Conservation (phyloP, 257 asterid species). For the Nyctanthes arbortristis region DNA sequence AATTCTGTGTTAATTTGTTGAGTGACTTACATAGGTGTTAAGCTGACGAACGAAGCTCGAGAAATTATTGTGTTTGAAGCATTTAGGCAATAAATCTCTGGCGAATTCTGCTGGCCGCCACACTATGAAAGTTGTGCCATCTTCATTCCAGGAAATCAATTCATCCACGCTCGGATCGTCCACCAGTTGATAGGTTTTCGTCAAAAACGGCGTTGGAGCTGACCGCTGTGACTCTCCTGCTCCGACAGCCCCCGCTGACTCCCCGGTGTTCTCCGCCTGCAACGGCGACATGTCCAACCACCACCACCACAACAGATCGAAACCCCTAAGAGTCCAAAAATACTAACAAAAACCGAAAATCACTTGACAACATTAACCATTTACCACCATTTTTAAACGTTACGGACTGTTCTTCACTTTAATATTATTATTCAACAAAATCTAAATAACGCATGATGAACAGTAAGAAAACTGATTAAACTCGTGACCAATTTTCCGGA, state of each 20-base stretch:
- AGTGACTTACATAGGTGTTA: constrained; percentile 63
- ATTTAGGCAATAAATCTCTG: constrained; percentile 77
- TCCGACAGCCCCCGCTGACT: constrained; percentile 27
- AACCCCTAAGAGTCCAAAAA: neutral
- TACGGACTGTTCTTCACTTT: neutral
- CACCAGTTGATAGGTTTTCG: constrained; percentile 77
- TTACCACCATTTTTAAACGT: constrained; percentile 1
- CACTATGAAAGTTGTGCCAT: constrained; percentile 76
- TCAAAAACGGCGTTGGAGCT: constrained; percentile 79
- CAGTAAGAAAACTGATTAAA: neutral
- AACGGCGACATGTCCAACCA: constrained; percentile 23
- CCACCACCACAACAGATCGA: neutral
- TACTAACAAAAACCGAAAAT: neutral
- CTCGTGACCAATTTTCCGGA: neutral
- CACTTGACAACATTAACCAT: neutral
- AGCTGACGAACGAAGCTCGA: constrained; percentile 93
- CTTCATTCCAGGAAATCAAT: constrained; percentile 88
- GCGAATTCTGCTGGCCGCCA: constrained; percentile 94
- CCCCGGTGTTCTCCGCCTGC: constrained; percentile 12
- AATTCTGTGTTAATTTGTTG: too few species aligned
- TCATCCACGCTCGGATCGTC: constrained; percentile 70
- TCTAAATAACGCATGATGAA: neutral
- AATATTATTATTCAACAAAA: neutral
- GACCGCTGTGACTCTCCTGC: constrained; percentile 53
- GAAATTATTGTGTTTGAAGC: constrained; percentile 88